These are phyloP conservation scores for Lepidium didymum DNA, from an alignment of 345 rosid genomes.

Conservation along the genomic window DNA sequence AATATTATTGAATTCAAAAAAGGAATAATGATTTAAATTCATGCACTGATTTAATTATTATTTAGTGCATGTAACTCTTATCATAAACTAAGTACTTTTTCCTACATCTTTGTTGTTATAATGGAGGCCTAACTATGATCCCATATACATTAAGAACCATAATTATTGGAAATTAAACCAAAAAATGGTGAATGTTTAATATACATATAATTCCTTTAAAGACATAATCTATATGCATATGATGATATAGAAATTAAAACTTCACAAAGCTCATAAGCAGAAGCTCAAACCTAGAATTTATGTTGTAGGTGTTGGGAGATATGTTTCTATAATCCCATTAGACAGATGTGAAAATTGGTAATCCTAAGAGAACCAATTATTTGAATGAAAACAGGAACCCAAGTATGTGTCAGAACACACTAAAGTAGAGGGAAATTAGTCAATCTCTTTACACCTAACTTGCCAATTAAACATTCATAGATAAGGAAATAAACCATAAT, in stretches of 20 bases:
- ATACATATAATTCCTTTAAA: no score
- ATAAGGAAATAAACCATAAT: not conserved
- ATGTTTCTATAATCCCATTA: not conserved
- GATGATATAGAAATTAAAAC: not conserved
- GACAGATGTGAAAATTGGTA: not conserved
- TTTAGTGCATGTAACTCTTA: not conserved
- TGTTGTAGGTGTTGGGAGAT: not conserved
- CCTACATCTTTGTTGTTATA: slow-evolving; percentile 2
- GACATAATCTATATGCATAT: not conserved
- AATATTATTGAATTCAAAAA: slow-evolving; percentile 7
- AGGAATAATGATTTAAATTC: slow-evolving; percentile 21
- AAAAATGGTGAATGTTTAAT: not conserved
- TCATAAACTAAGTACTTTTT: not conserved
- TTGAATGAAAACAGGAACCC: not conserved
- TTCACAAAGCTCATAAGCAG: not conserved
- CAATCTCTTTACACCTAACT: slow-evolving; percentile 9
- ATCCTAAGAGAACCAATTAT: not conserved
- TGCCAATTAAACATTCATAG: slow-evolving; percentile 1
- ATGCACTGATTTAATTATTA: slow-evolving; percentile 6
- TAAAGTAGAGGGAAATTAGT: not conserved
- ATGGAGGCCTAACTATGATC: not conserved
- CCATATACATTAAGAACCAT: not conserved
- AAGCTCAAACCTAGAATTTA: not conserved
- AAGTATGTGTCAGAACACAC: not conserved
- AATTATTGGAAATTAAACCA: not conserved